Conservation (phyloP, 108 stramenopile genomes). For the Stephanodiscus minutulus region DNA sequence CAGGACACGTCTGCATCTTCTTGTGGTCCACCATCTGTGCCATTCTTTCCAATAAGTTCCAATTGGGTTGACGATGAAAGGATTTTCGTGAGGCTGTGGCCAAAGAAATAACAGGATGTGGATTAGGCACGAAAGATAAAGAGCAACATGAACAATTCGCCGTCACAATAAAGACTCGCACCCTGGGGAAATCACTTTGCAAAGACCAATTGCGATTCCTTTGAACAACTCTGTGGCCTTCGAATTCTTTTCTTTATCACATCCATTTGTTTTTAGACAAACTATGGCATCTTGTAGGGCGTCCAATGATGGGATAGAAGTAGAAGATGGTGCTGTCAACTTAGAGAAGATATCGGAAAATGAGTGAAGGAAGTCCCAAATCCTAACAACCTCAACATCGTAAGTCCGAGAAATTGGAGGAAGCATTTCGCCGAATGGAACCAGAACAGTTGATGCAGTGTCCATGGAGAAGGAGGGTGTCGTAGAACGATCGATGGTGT, state of each 20-base stretch:
- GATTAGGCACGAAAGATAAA: background rate
- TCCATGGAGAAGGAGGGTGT: constrained; percentile 4
- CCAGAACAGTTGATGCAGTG: constrained; percentile 22
- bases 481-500: constrained; percentile 36
- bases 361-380: constrained; percentile 82
- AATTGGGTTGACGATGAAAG: constrained; percentile 73
- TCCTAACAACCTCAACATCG: constrained; percentile 73
- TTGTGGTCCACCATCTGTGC: constrained; percentile 42
- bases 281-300: constrained; percentile 72
- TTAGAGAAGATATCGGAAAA: constrained; percentile 65
- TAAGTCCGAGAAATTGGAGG: constrained; percentile 65
- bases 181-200: constrained; percentile 57
- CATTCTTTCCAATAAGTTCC: constrained; percentile 51
- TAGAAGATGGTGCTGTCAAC: constrained; percentile 31
- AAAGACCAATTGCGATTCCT: constrained; percentile 70
- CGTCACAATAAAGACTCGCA: constrained; percentile 28
- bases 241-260: constrained; percentile 19
- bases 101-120: constrained; percentile 4
- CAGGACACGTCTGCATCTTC: constrained; percentile 43
- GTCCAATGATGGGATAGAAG: constrained; percentile 65
- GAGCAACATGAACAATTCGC: background rate
- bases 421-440: constrained; percentile 33
- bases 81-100: constrained; percentile 59
- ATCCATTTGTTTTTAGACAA: constrained; percentile 23
- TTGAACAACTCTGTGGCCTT: constrained; percentile 61